phyloP scores from a whole-genome alignment of 345 rosid species.

The Eucalyptus polybractea region DNA sequence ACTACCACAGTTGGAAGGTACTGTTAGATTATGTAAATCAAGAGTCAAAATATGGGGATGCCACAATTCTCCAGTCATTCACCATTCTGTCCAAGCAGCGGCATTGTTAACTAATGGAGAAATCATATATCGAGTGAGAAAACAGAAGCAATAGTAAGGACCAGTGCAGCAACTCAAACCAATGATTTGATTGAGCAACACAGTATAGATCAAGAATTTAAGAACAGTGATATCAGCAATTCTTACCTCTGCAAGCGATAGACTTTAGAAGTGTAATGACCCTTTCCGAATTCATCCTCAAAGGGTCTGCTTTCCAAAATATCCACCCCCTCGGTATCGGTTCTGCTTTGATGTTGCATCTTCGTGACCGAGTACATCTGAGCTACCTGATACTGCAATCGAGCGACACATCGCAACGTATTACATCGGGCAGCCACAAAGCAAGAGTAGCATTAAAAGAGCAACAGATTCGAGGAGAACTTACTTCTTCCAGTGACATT shows the following conservation, averaged over 20 bases:
- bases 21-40: not conserved
- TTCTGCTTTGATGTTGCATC: slow-evolving; percentile 58
- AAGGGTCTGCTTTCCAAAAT: slow-evolving; percentile 33
- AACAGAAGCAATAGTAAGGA: not conserved
- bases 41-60: not conserved
- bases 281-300: slow-evolving; percentile 32
- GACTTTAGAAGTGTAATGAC: slow-evolving; percentile 47
- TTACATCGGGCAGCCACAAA: not conserved
- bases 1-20: not conserved
- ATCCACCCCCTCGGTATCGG: slow-evolving; percentile 48
- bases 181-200: not conserved
- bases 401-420: not conserved
- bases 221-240: not conserved
- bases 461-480: not conserved
- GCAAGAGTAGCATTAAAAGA: not conserved
- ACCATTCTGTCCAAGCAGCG: not conserved
- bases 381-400: slow-evolving; percentile 54
- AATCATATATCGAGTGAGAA: not conserved
- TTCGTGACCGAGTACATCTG: slow-evolving; percentile 52
- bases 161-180: not conserved
- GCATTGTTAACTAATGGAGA: not conserved
- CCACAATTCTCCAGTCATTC: not conserved
- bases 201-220: not conserved
- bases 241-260: slow-evolving; percentile 54
- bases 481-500: slow-evolving; percentile 57